Percentiles rank a stretch among this genome's conserved stretches.
These are phyloP conservation scores for Camptophora hylomeconis DNA, from an alignment of 2,329 filamentous ascomycete species.

Conservation along the genomic window DNA sequence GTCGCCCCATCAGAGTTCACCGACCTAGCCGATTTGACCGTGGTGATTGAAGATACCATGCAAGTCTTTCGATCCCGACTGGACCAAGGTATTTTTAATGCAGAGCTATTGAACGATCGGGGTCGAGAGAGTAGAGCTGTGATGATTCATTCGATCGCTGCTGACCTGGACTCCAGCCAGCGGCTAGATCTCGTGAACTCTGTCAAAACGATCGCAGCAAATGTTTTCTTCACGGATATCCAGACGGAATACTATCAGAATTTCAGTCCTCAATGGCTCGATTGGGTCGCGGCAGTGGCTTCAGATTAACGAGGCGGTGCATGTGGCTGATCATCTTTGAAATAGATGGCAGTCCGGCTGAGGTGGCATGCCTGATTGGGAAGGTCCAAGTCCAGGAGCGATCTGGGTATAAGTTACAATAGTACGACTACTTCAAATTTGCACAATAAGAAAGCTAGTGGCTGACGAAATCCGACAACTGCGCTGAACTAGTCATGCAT, in stretches of 20 bases:
- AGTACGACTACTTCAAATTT: too few species aligned
- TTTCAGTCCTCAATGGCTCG: conserved; percentile 24
- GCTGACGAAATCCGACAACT: too few species aligned
- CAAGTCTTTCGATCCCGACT: conserved; percentile 25
- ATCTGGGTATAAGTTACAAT: too few species aligned
- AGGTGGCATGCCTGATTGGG: too few species aligned
- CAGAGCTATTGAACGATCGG: background rate
- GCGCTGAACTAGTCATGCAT: too few species aligned
- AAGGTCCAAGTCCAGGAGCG: too few species aligned
- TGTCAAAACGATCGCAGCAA: conserved; percentile 23
- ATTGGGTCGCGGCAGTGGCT: too few species aligned
- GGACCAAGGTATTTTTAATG: conserved; percentile 9
- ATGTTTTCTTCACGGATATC: conserved; percentile 29
- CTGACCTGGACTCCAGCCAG: conserved; percentile 19
- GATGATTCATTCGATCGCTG: conserved; percentile 28
- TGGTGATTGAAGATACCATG: conserved; percentile 33
- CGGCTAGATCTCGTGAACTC: conserved; percentile 24
- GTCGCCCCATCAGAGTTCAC: conserved; percentile 29
- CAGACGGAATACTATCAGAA: conserved; percentile 26
- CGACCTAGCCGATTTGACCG: conserved; percentile 30
- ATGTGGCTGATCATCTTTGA: too few species aligned
- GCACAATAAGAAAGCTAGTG: too few species aligned
- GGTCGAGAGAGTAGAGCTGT: too few species aligned
- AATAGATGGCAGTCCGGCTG: too few species aligned
- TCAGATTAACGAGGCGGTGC: too few species aligned